A percentile compares a stretch with the other conserved stretches of the same genome.
phyloP scores from a whole-genome alignment of 805 yeast species.

The Wickerhamiella brachini region DNA sequence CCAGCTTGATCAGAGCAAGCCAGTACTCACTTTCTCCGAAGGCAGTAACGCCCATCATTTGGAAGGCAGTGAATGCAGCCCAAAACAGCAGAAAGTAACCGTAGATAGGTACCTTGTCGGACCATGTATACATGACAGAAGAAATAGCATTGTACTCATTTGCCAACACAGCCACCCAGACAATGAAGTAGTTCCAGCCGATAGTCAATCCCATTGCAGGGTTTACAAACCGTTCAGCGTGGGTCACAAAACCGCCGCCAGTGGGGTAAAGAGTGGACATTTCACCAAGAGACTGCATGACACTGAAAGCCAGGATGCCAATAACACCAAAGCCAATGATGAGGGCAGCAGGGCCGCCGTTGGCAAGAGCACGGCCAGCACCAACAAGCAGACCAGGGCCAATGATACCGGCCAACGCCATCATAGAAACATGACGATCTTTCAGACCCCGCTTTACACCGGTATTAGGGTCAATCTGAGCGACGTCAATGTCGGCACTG shows the following conservation, averaged over 20 bases:
- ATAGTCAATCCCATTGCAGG: constrained; percentile 37
- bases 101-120: constrained; percentile 34
- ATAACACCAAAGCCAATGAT: constrained; percentile 36
- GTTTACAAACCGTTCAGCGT: constrained; percentile 34
- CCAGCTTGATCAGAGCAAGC: constrained; percentile 41
- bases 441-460: constrained; percentile 33
- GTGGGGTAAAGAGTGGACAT: constrained; percentile 41
- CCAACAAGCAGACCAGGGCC: constrained; percentile 73
- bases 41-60: constrained; percentile 38
- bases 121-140: constrained; percentile 32
- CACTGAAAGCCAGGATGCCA: constrained; percentile 38
- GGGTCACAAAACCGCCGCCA: constrained; percentile 38
- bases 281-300: constrained; percentile 43
- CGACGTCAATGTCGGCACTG: background rate
- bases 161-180: constrained; percentile 36
- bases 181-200: constrained; percentile 35
- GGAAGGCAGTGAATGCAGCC: constrained; percentile 33
- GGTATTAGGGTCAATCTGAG: constrained; percentile 22
- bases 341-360: constrained; percentile 40
- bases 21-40: constrained; percentile 54
- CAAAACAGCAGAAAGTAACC: constrained; percentile 38
- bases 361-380: constrained; percentile 35
- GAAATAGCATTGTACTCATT: constrained; percentile 37
- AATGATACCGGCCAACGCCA: constrained; percentile 71
- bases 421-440: constrained; percentile 62